Evolutionary conservation across 768 basidiomycete genomes (phyloP), one percentile per base, ranked within the genome.

Genomic region (Boletus subparvulus): DNA sequence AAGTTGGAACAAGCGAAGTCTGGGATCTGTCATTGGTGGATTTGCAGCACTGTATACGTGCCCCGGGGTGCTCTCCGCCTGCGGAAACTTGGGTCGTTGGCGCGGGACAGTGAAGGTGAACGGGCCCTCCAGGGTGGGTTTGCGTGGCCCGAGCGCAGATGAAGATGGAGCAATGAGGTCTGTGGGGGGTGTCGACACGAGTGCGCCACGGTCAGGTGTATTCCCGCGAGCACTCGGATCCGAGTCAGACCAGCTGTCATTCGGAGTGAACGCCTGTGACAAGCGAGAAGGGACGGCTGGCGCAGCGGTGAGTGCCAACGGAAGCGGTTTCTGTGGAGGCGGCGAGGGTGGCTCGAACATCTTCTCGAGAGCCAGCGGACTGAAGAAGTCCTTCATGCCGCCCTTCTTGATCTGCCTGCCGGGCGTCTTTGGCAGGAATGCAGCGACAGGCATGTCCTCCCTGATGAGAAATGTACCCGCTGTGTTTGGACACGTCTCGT

Each of bases 301-400:
- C n/a, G 72, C 70, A 37, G 70, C 59, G 17, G 62, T 61, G 55
- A 71, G 59, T 41, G 65, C 47, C 37, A 63, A 37, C n/a, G 58
- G 56, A 52, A 58, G 48, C 36, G 59, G 40, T 65, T 57, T 62
- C 44, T 63, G 61, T 17, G 71, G 65, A 6, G 89, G 90, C 5
- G 92, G 92, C 8, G 92, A 91, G 1, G 94, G 94, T 9, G 94
- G 94, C 59, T 95, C 90, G 62, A 96, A 97, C 91, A 97, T 93
- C 53, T 81, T 82, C 73, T 97, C 94, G 10, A 97, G 78, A 26
- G 88, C 86, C 52, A 94, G 70, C 0, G 93, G 92, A 53, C 87
- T 92, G 76, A 98, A 98, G 68, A 98, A 84, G 72, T 90, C 85
- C 73, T 89, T 92, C 45, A 86, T 80, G 39, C 75, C 64, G n/a